These are phyloP conservation scores for Inga leiocalycina DNA, from an alignment of 306 rosid species.

Conservation along the genomic window DNA sequence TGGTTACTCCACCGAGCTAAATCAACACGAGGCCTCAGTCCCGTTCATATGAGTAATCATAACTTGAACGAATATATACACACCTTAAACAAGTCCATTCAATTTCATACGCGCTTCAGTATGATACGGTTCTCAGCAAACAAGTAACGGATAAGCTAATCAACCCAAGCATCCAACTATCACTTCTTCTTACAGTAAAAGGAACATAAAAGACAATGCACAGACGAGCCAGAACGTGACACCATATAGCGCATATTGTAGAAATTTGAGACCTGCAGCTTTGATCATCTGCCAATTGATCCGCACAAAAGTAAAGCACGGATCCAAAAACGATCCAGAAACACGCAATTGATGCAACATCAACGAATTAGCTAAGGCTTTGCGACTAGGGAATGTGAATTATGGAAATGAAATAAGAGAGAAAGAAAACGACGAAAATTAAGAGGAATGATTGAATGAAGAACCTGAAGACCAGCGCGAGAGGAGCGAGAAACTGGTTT, in stretches of 20 bases:
- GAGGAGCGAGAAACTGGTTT: conserved; percentile 85
- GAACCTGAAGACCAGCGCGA: conserved; percentile 83
- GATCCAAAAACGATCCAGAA: neutral
- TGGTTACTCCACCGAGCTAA: neutral
- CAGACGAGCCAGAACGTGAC: neutral
- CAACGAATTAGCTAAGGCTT: neutral
- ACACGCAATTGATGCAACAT: neutral
- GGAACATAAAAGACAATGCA: neutral
- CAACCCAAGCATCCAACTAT: neutral
- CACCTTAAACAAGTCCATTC: neutral
- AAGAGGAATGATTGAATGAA: neutral
- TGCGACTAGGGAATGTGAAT: neutral
- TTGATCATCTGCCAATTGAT: neutral
- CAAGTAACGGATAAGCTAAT: neutral
- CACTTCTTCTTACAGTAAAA: neutral
- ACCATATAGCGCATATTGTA: neutral
- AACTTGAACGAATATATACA: neutral
- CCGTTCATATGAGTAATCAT: neutral
- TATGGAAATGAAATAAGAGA: neutral
- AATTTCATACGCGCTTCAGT: neutral
- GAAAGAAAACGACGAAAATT: neutral
- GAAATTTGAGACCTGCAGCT: neutral
- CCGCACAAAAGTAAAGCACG: neutral
- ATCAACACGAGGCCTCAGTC: neutral
- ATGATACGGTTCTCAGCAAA: neutral